These are phyloP conservation scores for Venturia asperata DNA, from an alignment of 2,329 filamentous ascomycete genomes.

Conservation along the genomic window DNA sequence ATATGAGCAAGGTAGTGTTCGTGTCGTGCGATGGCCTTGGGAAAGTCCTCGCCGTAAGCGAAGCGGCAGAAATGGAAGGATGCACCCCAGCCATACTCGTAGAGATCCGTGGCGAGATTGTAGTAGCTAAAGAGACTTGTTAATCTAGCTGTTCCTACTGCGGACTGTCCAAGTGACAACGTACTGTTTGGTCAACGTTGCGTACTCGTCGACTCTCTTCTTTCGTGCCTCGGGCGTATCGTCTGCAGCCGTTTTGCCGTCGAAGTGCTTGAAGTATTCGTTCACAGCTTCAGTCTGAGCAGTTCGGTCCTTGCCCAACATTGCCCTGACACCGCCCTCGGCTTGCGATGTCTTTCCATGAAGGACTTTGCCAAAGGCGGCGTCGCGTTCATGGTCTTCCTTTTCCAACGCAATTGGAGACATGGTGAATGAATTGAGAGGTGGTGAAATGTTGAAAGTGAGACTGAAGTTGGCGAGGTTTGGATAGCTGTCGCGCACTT, in stretches of 20 bases:
- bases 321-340: slow-evolving; percentile 68
- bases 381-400: slow-evolving; percentile 80
- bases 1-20: slow-evolving; percentile 94
- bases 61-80: slow-evolving; percentile 98
- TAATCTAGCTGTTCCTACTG: slow-evolving; percentile 29
- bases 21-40: slow-evolving; percentile 87
- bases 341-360: slow-evolving; percentile 68
- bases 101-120: slow-evolving; percentile 91
- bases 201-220: slow-evolving; percentile 80
- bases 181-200: slow-evolving; percentile 85
- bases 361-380: slow-evolving; percentile 81
- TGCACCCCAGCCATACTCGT: slow-evolving; percentile 94
- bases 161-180: slow-evolving; percentile 30
- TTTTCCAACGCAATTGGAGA: slow-evolving; percentile 53
- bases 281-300: slow-evolving; percentile 78
- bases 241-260: slow-evolving; percentile 68
- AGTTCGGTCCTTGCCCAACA: slow-evolving; percentile 72
- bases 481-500: neutral
- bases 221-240: slow-evolving; percentile 81
- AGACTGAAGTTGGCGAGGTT: neutral
- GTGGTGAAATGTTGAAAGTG: slow-evolving; percentile 1
- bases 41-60: slow-evolving; percentile 76
- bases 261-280: slow-evolving; percentile 96
- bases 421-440: slow-evolving; percentile 15
- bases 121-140: slow-evolving; percentile 61